phyloP scores from a whole-genome alignment of 1,284 basidiomycete genomes.

The Trametes pubescens region DNA sequence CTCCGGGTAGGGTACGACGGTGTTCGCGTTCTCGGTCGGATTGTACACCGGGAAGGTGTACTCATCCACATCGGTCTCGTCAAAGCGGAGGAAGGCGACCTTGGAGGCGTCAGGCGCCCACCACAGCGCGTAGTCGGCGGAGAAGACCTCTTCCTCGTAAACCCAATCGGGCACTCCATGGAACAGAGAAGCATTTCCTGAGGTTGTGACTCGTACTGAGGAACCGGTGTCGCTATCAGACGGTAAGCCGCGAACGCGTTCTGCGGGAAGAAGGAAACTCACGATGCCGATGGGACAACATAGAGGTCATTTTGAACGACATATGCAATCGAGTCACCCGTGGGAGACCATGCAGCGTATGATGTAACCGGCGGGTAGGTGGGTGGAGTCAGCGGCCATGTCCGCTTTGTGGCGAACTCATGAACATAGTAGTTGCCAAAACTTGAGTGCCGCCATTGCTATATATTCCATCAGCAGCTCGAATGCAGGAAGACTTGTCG shows the following conservation, averaged over 20 bases:
- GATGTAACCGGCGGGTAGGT: constrained; percentile 74
- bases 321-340: constrained; percentile 82
- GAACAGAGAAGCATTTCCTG: constrained; percentile 87
- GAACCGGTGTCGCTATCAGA: constrained; percentile 46
- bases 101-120: constrained; percentile 88
- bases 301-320: constrained; percentile 88
- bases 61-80: constrained; percentile 89
- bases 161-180: constrained; percentile 98
- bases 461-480: neutral
- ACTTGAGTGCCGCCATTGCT: constrained; percentile 94
- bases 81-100: constrained; percentile 86
- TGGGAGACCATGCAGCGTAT: constrained; percentile 88
- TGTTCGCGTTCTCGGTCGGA: constrained; percentile 70
- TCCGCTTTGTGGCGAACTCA: constrained; percentile 64
- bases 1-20: constrained; percentile 81
- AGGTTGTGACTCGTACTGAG: constrained; percentile 83
- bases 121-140: constrained; percentile 82
- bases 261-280: constrained; percentile 37
- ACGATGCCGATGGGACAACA: constrained; percentile 71
- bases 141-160: constrained; percentile 94
- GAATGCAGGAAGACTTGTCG: neutral
- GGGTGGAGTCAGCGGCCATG: constrained; percentile 74
- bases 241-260: neutral
- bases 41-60: constrained; percentile 94
- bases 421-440: constrained; percentile 92